Evolutionary conservation across 257 asterid genomes (phyloP).

Genomic region (Fraxinus americana): DNA sequence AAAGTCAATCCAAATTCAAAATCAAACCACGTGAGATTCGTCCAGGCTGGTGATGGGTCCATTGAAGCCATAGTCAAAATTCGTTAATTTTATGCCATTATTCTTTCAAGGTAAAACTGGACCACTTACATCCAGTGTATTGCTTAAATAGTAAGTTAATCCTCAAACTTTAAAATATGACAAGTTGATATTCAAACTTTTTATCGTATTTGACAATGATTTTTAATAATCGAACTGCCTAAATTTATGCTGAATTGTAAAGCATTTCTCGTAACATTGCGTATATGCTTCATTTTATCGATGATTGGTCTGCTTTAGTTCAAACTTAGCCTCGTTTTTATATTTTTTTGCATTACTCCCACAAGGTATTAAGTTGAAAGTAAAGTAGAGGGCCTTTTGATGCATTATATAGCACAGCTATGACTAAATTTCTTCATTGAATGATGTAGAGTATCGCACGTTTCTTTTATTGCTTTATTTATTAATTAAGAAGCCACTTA

Average conservation of each 20-base stretch:
- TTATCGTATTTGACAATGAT: no score
- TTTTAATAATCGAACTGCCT: background rate
- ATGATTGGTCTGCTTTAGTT: no score
- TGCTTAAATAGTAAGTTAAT: background rate
- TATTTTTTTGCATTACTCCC: no score
- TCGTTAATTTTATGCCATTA: background rate
- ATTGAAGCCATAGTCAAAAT: background rate
- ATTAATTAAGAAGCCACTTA: no score
- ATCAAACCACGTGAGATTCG: conserved; percentile 1
- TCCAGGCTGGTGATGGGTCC: background rate
- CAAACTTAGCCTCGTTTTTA: no score
- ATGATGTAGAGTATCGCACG: no score
- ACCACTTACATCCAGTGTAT: background rate
- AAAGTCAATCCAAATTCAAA: background rate
- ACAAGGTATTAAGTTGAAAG: no score
- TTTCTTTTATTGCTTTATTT: no score
- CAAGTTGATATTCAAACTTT: background rate
- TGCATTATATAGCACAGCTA: no score
- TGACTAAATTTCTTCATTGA: no score
- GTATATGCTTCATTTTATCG: no score
- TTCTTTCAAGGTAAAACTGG: background rate
- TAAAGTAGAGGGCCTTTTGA: no score
- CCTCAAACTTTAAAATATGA: background rate
- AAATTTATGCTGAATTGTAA: background rate
- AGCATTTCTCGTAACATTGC: background rate